phyloP scores from a whole-genome alignment of 441 rosid genomes.

The Adansonia grandidieri region DNA sequence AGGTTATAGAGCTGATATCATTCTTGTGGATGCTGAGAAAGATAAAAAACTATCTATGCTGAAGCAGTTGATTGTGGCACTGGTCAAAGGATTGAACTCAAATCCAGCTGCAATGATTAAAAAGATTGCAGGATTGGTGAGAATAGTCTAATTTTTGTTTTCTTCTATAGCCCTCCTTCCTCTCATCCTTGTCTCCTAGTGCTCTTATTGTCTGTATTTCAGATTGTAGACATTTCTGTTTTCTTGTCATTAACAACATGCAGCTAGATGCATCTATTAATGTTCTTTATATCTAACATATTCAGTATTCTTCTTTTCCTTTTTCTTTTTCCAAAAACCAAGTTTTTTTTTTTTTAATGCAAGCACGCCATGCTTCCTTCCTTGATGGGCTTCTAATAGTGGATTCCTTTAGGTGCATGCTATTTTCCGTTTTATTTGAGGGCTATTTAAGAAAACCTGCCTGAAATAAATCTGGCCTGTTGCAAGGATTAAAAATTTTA shows the following conservation, averaged over 20 bases:
- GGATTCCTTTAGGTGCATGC: neutral
- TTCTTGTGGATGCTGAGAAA: slow-evolving; percentile 84
- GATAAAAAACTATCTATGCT: slow-evolving; percentile 91
- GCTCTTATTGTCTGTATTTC: slow-evolving; percentile 20
- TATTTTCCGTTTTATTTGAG: neutral
- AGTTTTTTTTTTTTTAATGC: neutral
- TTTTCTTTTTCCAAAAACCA: neutral
- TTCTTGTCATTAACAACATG: neutral
- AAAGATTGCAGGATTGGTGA: slow-evolving; percentile 97
- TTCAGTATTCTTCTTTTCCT: neutral
- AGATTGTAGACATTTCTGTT: slow-evolving; percentile 6
- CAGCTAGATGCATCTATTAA: neutral
- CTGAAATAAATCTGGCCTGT: neutral
- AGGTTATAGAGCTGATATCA: slow-evolving; percentile 82
- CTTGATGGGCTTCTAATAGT: neutral
- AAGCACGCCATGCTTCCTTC: neutral
- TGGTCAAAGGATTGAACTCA: slow-evolving; percentile 85
- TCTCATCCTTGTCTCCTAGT: neutral
- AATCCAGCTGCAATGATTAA: slow-evolving; percentile 89
- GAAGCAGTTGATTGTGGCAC: slow-evolving; percentile 80
- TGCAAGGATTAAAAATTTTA: no score
- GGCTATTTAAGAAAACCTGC: slow-evolving; percentile 3
- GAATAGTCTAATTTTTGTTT: slow-evolving; percentile 31
- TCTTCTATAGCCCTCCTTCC: slow-evolving; percentile 16
- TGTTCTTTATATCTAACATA: neutral